Base-by-base conservation (phyloP, 2,329 filamentous ascomycete species). In the Rugonectria rugulosa region DNA sequence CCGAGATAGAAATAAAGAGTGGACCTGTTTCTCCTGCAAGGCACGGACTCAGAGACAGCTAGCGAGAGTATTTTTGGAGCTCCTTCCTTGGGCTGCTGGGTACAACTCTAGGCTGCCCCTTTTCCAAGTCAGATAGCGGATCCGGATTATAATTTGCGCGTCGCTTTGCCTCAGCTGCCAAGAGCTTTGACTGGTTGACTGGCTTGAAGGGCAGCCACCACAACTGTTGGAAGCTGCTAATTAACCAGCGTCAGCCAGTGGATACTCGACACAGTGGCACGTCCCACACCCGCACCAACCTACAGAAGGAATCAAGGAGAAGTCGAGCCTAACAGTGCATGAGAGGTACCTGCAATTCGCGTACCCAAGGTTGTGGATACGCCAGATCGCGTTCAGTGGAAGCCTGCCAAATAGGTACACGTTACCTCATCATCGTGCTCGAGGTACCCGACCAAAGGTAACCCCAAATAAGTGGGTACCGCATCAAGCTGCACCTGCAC, bases 141-240 rank as follows among this genome's bases (percentile, higher is more conserved):
- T n/a, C n/a, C n/a, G n/a, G n/a, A n/a, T n/a, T n/a, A n/a, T 49
- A 29, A 40, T 61, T 12, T 38, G 46, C 52, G 66, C 36, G 45
- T 19, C 32, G 20, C 9, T 12, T 38, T 23, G 17, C 27, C 29
- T 32, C 29, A 68, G 65, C 66, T 63, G 66, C 42, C 40, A 27
- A 24, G 17, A 42, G 41, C 48, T 51, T 47, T 41, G 32, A 43
- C 37, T 21, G 37, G 46, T 43, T 41, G 34, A 36, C 37, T 43
- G 34, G 34, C 50, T n/a, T n/a, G n/a, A n/a, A n/a, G 26, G 19
- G 34, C 36, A 27, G 42, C 51, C 20, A 34, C 29, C 48, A 42
- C 24, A 47, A 23, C 21, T 47, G 50, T 31, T 29, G 34, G 21
- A 14, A 49, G 41, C 32, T 43, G 51, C 37, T 14, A 38, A 23